These are phyloP conservation scores for Botrytis paeoniae DNA, from an alignment of 2,329 filamentous ascomycete genomes.

Conservation along the genomic window DNA sequence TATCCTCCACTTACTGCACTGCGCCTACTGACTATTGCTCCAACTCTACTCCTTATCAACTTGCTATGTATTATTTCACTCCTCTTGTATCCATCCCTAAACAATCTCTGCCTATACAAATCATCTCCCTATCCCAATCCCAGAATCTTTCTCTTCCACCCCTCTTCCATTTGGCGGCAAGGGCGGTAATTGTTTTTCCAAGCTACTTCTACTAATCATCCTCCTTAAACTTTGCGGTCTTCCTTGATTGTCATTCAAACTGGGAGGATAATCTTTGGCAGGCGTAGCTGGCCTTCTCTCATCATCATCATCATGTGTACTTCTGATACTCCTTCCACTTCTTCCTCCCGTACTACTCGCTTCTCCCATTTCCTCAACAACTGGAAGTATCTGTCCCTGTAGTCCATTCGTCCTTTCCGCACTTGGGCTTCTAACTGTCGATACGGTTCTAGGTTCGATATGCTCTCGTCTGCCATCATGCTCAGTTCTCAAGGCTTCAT, in stretches of 20 bases:
- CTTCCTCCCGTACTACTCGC: slow-evolving; percentile 62
- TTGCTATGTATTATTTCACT: slow-evolving; percentile 2
- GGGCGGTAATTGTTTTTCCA: slow-evolving; percentile 60
- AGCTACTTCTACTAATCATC: slow-evolving; percentile 51
- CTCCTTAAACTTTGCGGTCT: slow-evolving; percentile 15
- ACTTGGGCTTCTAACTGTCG: slow-evolving; percentile 54
- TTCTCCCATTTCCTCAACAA: slow-evolving; percentile 89
- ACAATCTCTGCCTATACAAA: background rate
- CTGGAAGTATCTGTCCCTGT: slow-evolving; percentile 64
- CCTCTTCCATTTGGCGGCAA: slow-evolving; percentile 42
- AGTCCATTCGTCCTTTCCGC: slow-evolving; percentile 53
- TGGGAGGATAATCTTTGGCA: slow-evolving; percentile 24
- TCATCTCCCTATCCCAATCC: background rate
- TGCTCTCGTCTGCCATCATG: slow-evolving; percentile 38
- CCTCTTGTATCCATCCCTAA: background rate
- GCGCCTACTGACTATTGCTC: background rate
- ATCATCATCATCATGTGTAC: slow-evolving; percentile 37
- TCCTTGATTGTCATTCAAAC: slow-evolving; percentile 17
- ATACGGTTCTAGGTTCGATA: slow-evolving; percentile 46
- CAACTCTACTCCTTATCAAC: too few relatives aligned
- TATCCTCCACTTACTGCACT: slow-evolving; percentile 2
- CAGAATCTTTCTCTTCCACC: background rate
- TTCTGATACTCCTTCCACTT: slow-evolving; percentile 47
- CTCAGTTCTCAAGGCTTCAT: slow-evolving; percentile 32
- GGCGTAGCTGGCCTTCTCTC: slow-evolving; percentile 30